phyloP scores from a whole-genome alignment of 225 moss, liverwort and hornwort genomes.

The Pseudoscleropodium purum region DNA sequence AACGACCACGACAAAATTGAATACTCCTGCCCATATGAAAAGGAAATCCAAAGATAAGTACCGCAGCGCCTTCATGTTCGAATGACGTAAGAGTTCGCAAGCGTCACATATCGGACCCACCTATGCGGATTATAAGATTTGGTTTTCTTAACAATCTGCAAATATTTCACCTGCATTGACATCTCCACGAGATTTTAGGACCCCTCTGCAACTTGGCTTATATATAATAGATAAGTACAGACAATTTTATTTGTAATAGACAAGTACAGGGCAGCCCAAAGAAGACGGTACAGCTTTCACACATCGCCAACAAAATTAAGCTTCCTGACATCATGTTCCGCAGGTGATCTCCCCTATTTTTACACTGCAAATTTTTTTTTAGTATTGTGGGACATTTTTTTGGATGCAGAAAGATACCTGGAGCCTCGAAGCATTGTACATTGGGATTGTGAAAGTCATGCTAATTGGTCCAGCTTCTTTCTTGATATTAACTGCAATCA shows the following conservation, averaged over 20 bases:
- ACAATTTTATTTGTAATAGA: not conserved
- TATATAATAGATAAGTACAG: not conserved
- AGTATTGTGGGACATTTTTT: not conserved
- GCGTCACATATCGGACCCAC: conserved; percentile 96
- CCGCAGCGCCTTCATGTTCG: conserved; percentile 36
- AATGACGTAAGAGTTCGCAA: conserved; percentile 90
- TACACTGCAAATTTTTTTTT: not conserved
- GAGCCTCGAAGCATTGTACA: conserved; percentile 94
- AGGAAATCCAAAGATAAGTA: not conserved
- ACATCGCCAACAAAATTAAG: not conserved
- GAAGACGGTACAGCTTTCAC: not conserved
- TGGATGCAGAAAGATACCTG: conserved; percentile 34
- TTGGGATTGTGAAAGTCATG: conserved; percentile 97
- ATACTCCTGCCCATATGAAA: not conserved
- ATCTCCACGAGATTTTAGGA: not conserved
- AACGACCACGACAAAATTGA: not conserved
- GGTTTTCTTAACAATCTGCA: conserved; percentile 92
- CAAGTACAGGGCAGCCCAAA: not conserved
- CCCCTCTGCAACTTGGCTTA: not conserved
- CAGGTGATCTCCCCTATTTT: not conserved
- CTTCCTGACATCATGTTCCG: not conserved
- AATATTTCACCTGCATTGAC: conserved; percentile 74
- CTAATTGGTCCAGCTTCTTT: conserved; percentile 97
- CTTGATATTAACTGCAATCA: conserved; percentile 75
- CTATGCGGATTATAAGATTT: conserved; percentile 90